Conservation (phyloP, 208 protist genomes). For the Tritrichomonas musculus region DNA sequence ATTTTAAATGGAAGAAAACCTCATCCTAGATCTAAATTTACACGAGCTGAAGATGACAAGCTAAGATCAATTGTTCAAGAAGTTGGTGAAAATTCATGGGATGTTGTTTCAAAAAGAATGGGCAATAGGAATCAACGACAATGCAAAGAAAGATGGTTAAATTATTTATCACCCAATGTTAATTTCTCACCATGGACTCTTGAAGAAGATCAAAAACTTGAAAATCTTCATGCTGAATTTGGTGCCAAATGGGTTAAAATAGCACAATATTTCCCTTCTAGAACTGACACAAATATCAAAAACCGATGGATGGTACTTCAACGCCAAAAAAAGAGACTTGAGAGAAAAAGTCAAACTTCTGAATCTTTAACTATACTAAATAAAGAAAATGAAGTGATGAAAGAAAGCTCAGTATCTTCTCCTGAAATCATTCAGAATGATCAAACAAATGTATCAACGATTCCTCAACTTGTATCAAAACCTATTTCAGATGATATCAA, state of each 20-base stretch:
- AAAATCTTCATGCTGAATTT: not conserved
- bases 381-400: too few relatives aligned
- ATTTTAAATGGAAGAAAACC: too few relatives aligned
- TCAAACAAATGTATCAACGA: too few relatives aligned
- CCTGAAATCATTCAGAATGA: too few relatives aligned
- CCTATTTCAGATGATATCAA: too few relatives aligned
- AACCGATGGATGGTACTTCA: not conserved
- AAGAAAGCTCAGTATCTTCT: too few relatives aligned
- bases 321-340: not conserved
- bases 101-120: not conserved
- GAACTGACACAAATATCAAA: not conserved
- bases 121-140: not conserved
- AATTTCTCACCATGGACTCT: not conserved
- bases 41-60: not conserved
- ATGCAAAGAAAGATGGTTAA: not conserved
- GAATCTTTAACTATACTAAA: too few relatives aligned
- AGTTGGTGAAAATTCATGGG: not conserved
- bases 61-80: not conserved
- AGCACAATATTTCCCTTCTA: not conserved
- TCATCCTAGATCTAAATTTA: not conserved
- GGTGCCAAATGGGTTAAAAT: not conserved
- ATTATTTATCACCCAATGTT: too few relatives aligned
- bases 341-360: too few relatives aligned
- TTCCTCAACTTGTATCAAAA: too few relatives aligned
- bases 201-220: not conserved